A percentile compares a stretch with the other conserved stretches of the same genome.
Conservation (phyloP, 1,284 basidiomycete species). For the Cerioporus squamosus region DNA sequence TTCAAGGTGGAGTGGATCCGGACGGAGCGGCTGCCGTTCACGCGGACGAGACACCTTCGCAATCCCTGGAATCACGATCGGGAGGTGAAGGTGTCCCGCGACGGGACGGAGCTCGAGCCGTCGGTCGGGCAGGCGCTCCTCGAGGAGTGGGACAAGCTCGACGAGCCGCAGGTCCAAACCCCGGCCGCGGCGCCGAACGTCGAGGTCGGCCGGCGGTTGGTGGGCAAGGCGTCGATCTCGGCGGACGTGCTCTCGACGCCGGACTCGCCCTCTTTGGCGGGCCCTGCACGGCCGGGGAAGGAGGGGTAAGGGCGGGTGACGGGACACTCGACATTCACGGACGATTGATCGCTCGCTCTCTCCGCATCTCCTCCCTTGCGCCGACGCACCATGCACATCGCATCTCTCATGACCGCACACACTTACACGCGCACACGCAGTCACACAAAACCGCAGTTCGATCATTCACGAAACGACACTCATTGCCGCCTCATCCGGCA, state of each 20-base stretch:
- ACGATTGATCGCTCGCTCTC: background rate
- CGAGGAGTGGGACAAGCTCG: conserved; percentile 70
- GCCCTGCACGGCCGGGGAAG: background rate
- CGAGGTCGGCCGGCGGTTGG: conserved; percentile 17
- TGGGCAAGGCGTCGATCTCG: conserved; percentile 21
- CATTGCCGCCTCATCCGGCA: background rate
- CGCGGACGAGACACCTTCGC: conserved; percentile 76
- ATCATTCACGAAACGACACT: conserved; percentile 24
- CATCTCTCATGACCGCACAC: background rate
- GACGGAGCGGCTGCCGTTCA: conserved; percentile 78
- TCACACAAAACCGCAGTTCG: conserved; percentile 8
- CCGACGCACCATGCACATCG: background rate
- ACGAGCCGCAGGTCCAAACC: conserved; percentile 18
- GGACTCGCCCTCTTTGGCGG: background rate
- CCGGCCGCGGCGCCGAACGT: conserved; percentile 8
- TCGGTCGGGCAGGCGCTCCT: conserved; percentile 74
- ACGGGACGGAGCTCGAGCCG: conserved; percentile 92
- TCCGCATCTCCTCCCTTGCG: background rate
- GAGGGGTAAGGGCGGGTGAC: conserved; percentile 17
- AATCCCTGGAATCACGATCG: conserved; percentile 94
- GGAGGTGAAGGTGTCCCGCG: conserved; percentile 90
- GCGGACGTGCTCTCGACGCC: conserved; percentile 10
- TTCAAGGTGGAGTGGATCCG: conserved; percentile 90
- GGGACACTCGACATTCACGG: background rate
- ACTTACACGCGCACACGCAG: background rate